These are phyloP conservation scores for Nitzschia inconspicua DNA, from an alignment of 108 stramenopile genomes.

Conservation along the genomic window DNA sequence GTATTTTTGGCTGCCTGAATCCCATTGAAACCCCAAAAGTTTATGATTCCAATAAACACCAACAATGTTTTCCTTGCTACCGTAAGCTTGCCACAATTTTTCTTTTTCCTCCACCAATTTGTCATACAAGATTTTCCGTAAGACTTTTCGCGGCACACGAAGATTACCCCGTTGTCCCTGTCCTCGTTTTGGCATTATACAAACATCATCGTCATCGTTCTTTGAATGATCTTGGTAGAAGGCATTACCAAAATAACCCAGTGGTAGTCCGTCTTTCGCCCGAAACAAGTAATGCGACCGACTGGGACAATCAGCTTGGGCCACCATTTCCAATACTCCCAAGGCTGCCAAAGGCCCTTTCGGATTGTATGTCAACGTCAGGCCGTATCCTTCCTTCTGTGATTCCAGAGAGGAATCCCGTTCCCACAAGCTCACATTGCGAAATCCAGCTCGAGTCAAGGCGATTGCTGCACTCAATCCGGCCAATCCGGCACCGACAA, in stretches of 20 bases:
- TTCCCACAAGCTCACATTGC: slow-evolving; percentile 59
- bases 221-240: too few relatives aligned
- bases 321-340: slow-evolving; percentile 69
- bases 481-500: slow-evolving; percentile 68
- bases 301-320: slow-evolving; percentile 68
- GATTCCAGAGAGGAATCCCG: slow-evolving; percentile 41
- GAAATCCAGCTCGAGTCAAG: slow-evolving; percentile 45
- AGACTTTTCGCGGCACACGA: slow-evolving; percentile 63
- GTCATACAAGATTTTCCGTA: slow-evolving; percentile 55
- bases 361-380: slow-evolving; percentile 83
- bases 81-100: not conserved
- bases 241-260: slow-evolving; percentile 86
- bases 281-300: slow-evolving; percentile 78
- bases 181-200: too few relatives aligned
- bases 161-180: slow-evolving; percentile 83
- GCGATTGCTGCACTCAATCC: slow-evolving; percentile 57
- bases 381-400: slow-evolving; percentile 78
- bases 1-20: slow-evolving; percentile 2
- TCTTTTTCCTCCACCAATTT: slow-evolving; percentile 18
- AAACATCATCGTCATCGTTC: too few relatives aligned
- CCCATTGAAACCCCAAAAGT: slow-evolving; percentile 23
- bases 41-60: slow-evolving; percentile 35
- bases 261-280: not conserved
- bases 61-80: slow-evolving; percentile 21
- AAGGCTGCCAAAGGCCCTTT: slow-evolving; percentile 62